Percentiles rank a stretch among this genome's conserved stretches.
phyloP scores from a whole-genome alignment of 371 early-diverging fungal species.

The Fennellomyces sp. region DNA sequence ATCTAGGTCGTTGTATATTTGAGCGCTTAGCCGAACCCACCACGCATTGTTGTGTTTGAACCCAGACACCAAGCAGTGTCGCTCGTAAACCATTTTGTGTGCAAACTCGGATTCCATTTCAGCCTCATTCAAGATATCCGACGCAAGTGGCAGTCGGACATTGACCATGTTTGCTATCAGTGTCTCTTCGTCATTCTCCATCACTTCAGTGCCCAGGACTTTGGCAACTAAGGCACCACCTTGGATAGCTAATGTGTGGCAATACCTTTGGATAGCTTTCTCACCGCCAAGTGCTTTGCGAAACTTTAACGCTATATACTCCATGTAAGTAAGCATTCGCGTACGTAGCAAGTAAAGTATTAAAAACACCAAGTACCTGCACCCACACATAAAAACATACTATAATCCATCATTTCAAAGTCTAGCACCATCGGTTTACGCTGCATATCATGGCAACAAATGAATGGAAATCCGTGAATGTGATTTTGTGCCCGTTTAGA shows the following conservation, averaged over 20 bases:
- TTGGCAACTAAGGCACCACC: slow-evolving; percentile 61
- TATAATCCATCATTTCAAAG: no score
- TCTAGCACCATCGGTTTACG: no score
- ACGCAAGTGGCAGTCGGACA: slow-evolving; percentile 53
- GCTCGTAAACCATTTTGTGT: slow-evolving; percentile 40
- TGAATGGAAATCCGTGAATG: no score
- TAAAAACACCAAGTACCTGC: no score
- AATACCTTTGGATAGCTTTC: slow-evolving; percentile 55
- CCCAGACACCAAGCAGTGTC: slow-evolving; percentile 41
- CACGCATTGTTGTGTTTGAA: slow-evolving; percentile 48
- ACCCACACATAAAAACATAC: no score
- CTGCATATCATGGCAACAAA: no score
- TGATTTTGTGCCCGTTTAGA: slow-evolving; percentile 51
- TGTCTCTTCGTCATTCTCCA: slow-evolving; percentile 54
- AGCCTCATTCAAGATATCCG: slow-evolving; percentile 17
- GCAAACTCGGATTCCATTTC: slow-evolving; percentile 29
- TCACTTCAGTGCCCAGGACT: slow-evolving; percentile 58
- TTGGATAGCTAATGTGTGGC: slow-evolving; percentile 52
- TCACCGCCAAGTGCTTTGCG: slow-evolving; percentile 58
- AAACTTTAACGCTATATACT: slow-evolving; percentile 50
- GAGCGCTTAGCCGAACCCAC: slow-evolving; percentile 61
- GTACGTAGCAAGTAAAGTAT: no score
- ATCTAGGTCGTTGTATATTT: slow-evolving; percentile 59
- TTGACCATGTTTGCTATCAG: slow-evolving; percentile 58
- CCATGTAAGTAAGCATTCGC: no score